phyloP scores from a whole-genome alignment of 2,329 filamentous ascomycete genomes.

The Fusarium coicis region DNA sequence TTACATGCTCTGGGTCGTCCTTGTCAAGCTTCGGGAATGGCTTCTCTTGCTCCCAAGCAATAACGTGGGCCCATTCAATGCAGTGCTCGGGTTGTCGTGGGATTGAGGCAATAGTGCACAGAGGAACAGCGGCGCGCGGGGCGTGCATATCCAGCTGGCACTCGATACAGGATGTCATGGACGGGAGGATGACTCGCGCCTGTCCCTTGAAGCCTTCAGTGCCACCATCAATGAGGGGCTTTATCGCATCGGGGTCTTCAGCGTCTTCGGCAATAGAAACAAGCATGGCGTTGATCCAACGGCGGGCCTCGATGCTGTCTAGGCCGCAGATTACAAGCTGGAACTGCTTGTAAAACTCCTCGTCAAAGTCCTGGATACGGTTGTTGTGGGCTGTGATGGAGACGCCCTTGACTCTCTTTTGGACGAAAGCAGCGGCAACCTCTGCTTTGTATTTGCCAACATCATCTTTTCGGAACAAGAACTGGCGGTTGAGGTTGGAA shows the following conservation, averaged over 20 bases:
- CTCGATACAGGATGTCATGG: constrained; percentile 95
- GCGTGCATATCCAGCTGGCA: constrained; percentile 99
- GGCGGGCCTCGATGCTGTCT: constrained; percentile 95
- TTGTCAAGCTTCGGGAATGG: constrained; percentile 89
- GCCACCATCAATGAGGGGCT: constrained; percentile 94
- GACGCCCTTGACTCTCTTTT: constrained; percentile 88
- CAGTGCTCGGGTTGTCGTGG: constrained; percentile 97
- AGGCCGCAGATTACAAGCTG: constrained; percentile 92
- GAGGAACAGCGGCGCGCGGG: constrained; percentile 93
- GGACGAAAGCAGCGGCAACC: constrained; percentile 90
- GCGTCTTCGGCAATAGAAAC: constrained; percentile 85
- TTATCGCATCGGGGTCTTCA: constrained; percentile 84
- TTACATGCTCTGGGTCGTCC: constrained; percentile 95
- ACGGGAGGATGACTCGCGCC: constrained; percentile 89
- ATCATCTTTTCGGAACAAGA: constrained; percentile 90
- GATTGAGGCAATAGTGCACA: constrained; percentile 96
- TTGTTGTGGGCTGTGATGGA: constrained; percentile 94
- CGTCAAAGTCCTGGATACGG: constrained; percentile 96
- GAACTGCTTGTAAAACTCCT: constrained; percentile 97
- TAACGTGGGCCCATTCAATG: constrained; percentile 98
- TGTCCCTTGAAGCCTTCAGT: constrained; percentile 99
- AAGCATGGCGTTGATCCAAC: constrained; percentile 97
- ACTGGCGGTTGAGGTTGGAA: constrained; percentile 97
- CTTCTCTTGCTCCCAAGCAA: constrained; percentile 91
- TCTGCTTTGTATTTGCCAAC: constrained; percentile 95